A percentile compares a stretch with the other conserved stretches of the same genome.
Evolutionary conservation across 2,329 filamentous ascomycete genomes (phyloP).

Genomic region (Penicillium sp.): DNA sequence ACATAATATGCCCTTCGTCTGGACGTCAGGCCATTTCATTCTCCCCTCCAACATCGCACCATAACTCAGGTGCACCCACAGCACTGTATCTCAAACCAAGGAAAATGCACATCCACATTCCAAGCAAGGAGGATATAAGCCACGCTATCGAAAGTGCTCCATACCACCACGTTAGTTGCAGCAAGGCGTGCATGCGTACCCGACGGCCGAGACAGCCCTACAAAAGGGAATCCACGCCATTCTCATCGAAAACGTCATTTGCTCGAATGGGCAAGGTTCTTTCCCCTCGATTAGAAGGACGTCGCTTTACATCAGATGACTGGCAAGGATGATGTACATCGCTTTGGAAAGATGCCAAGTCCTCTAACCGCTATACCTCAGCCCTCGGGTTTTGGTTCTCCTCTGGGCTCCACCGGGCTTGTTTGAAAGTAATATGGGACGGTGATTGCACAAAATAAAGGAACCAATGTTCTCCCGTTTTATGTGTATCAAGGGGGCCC

Average conservation of each 20-base stretch:
- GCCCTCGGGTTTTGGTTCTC: background rate
- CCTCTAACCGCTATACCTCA: conserved; percentile 1
- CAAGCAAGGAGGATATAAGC: background rate
- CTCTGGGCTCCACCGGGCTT: conserved; percentile 1
- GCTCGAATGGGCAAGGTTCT: background rate
- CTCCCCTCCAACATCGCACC: background rate
- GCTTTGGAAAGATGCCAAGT: conserved; percentile 5
- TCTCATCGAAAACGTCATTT: background rate
- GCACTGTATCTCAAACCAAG: background rate
- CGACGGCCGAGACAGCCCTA: conserved; percentile 21
- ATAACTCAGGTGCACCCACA: background rate
- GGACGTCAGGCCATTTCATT: background rate
- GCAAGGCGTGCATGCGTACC: conserved; percentile 20
- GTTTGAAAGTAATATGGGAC: conserved; percentile 1
- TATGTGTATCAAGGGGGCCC: background rate
- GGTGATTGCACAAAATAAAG: conserved; percentile 2
- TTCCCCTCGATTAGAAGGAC: background rate
- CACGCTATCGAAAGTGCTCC: background rate
- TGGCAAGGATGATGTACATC: conserved; percentile 1
- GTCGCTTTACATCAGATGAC: conserved; percentile 15
- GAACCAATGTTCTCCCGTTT: background rate
- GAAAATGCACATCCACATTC: background rate
- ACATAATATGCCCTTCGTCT: background rate
- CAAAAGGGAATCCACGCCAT: background rate
- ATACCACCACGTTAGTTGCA: conserved; percentile 3